A percentile compares a stretch with the other conserved stretches of the same genome.
Evolutionary conservation across 257 asterid genomes (phyloP).

Genomic region (Solanum corneliomulleri): DNA sequence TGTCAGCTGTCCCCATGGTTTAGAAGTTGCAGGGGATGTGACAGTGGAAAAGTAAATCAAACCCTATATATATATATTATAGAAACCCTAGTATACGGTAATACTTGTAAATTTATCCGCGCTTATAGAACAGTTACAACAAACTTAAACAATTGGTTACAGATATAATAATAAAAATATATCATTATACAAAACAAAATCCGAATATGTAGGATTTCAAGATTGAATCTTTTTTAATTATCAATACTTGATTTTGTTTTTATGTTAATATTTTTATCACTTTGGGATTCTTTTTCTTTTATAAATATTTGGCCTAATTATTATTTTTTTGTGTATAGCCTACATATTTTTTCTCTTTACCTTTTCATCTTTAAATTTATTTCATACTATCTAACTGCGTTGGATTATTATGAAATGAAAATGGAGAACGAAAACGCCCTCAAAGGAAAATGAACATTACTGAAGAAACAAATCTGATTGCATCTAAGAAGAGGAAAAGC

Average conservation of each 20-base stretch:
- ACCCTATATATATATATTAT: too few relatives aligned
- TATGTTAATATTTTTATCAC: not conserved
- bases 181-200: not conserved
- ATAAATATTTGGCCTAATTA: not conserved
- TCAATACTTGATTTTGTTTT: not conserved
- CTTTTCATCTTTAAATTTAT: not conserved
- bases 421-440: not conserved
- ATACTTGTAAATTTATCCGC: not conserved
- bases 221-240: not conserved
- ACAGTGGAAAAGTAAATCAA: not conserved
- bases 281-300: not conserved
- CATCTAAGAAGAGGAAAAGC: not conserved
- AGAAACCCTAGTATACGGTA: rapidly evolving
- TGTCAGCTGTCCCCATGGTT: not conserved
- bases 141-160: not conserved
- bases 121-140: not conserved
- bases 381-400: not conserved
- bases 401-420: not conserved
- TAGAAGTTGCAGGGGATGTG: not conserved
- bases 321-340: not conserved
- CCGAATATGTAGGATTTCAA: not conserved
- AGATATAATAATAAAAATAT: not conserved
- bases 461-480: not conserved
- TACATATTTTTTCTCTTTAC: not conserved
- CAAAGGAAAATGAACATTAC: not conserved